Conservation (phyloP, 1,284 basidiomycete species). For the Cutaneotrichosporon mucoides region DNA sequence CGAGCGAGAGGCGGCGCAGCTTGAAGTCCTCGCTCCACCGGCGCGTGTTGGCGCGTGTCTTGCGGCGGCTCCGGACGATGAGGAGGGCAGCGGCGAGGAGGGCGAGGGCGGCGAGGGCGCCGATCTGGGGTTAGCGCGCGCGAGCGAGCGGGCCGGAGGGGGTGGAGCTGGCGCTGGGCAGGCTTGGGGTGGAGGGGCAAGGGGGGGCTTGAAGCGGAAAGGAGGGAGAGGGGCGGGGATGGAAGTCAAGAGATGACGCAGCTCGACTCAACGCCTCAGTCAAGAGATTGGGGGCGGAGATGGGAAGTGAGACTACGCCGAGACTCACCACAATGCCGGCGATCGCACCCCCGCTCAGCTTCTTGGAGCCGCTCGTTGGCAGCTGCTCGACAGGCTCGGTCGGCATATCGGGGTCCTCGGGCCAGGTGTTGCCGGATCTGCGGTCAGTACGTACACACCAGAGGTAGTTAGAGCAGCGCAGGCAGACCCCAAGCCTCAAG, state of each 20-base stretch:
- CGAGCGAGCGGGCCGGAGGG: too few relatives aligned
- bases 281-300: too few relatives aligned
- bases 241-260: too few relatives aligned
- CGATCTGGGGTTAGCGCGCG: not conserved
- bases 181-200: too few relatives aligned
- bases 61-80: not conserved
- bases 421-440: not conserved
- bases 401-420: not conserved
- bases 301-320: too few relatives aligned
- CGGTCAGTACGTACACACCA: not conserved
- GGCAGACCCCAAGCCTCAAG: too few relatives aligned
- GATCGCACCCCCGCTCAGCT: not conserved
- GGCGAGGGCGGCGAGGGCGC: not conserved
- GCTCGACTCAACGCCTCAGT: too few relatives aligned
- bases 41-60: not conserved
- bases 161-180: too few relatives aligned
- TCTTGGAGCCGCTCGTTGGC: not conserved
- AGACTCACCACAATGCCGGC: constrained; percentile 1
- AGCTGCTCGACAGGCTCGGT: too few relatives aligned
- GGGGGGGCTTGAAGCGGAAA: not conserved
- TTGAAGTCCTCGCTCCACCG: not conserved
- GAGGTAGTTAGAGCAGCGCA: too few relatives aligned
- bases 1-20: not conserved
- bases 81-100: not conserved
- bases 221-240: too few relatives aligned